Evolutionary conservation across 2,329 filamentous ascomycete species (phyloP).

Genomic region (Zymoseptoria tritici): DNA sequence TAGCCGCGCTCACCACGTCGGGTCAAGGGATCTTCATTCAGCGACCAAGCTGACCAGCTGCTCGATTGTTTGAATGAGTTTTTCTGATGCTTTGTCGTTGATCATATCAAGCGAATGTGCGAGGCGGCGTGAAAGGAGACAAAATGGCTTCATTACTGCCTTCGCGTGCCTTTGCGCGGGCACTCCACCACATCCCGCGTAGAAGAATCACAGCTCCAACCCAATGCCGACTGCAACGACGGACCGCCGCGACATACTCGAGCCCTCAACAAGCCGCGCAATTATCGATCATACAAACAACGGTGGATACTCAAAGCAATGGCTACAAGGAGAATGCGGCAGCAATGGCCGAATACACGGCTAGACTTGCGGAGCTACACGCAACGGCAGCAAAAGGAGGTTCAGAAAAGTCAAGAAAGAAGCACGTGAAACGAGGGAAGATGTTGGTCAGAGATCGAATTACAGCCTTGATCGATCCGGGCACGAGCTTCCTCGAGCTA

Average conservation of each 20-base stretch:
- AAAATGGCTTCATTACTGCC: constrained; percentile 13
- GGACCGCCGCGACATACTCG: constrained; percentile 65
- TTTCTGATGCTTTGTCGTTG: neutral
- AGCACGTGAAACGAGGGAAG: constrained; percentile 81
- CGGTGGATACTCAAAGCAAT: constrained; percentile 67
- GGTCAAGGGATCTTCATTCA: neutral
- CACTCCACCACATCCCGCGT: constrained; percentile 12
- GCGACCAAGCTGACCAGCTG: neutral
- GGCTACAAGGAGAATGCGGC: constrained; percentile 74
- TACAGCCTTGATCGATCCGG: constrained; percentile 77
- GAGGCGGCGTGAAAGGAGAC: neutral
- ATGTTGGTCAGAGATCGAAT: constrained; percentile 91
- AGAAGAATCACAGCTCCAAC: constrained; percentile 4
- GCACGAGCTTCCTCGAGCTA: constrained; percentile 87
- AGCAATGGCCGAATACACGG: constrained; percentile 68
- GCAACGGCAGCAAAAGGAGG: constrained; percentile 62
- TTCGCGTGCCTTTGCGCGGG: constrained; percentile 9
- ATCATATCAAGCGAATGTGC: neutral
- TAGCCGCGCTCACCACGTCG: neutral
- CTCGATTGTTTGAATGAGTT: neutral
- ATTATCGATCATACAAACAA: constrained; percentile 69
- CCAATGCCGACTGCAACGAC: constrained; percentile 14
- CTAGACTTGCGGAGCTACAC: constrained; percentile 62
- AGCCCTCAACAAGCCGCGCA: constrained; percentile 73
- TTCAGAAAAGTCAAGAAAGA: constrained; percentile 71